A percentile compares a stretch with the other conserved stretches of the same genome.
Conservation (phyloP, 2,329 filamentous ascomycete genomes). For the Neurospora sp. region DNA sequence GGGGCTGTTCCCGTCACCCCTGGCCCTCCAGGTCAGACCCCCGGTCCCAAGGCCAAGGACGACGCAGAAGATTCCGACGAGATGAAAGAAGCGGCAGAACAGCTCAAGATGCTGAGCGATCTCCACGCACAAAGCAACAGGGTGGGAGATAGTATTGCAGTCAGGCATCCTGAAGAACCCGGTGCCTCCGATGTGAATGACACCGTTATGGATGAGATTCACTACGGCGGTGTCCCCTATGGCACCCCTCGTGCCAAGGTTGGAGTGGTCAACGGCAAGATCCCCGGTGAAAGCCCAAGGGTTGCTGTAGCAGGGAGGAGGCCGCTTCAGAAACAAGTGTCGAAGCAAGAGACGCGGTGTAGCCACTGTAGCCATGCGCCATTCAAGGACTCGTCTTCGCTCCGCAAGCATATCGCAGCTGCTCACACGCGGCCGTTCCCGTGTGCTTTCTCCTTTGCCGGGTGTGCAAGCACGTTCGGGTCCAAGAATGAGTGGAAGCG, state of each 20-base stretch:
- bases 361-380: slow-evolving; percentile 52
- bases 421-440: slow-evolving; percentile 67
- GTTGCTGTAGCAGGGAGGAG: slow-evolving; percentile 24
- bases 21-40: slow-evolving; percentile 20
- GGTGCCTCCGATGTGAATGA: slow-evolving; percentile 31
- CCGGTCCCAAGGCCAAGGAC: slow-evolving; percentile 29
- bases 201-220: slow-evolving; percentile 30
- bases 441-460: slow-evolving; percentile 78
- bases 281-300: slow-evolving; percentile 22
- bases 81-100: slow-evolving; percentile 59
- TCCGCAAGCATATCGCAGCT: slow-evolving; percentile 58
- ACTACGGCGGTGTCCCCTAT: slow-evolving; percentile 23
- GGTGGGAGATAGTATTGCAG: slow-evolving; percentile 20
- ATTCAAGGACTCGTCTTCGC: slow-evolving; percentile 57
- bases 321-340: slow-evolving; percentile 35
- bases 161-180: slow-evolving; percentile 29
- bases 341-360: slow-evolving; percentile 53
- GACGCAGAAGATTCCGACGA: slow-evolving; percentile 55
- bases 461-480: slow-evolving; percentile 73
- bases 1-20: slow-evolving; percentile 8
- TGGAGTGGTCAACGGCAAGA: not conserved
- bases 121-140: slow-evolving; percentile 24
- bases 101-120: slow-evolving; percentile 51
- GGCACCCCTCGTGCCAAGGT: slow-evolving; percentile 25
- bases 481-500: slow-evolving; percentile 98